phyloP scores from a whole-genome alignment of 352 stramenopile genomes.

The Phytophthora capsici region DNA sequence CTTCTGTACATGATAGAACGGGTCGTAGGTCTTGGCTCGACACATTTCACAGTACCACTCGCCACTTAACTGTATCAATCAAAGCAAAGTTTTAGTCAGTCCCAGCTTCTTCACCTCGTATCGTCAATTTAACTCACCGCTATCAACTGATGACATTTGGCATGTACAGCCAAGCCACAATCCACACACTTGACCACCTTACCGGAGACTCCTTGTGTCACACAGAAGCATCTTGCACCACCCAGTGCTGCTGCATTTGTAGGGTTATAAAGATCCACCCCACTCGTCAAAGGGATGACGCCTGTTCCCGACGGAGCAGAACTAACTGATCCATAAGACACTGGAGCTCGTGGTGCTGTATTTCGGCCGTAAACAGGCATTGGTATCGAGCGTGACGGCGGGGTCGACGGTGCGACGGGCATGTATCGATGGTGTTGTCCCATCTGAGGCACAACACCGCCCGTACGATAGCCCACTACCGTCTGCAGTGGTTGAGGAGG shows the following conservation, averaged over 20 bases:
- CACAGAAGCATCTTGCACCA: conserved; percentile 72
- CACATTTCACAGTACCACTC: conserved; percentile 84
- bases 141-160: conserved; percentile 79
- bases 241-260: conserved; percentile 38
- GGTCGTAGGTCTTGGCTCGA: conserved; percentile 71
- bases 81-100: conserved; percentile 9
- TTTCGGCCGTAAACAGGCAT: conserved; percentile 23
- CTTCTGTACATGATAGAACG: conserved; percentile 69
- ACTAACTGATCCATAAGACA: conserved; percentile 14
- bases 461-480: conserved; percentile 7
- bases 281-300: conserved; percentile 31
- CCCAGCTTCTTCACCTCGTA: neutral
- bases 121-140: conserved; percentile 35
- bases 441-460: conserved; percentile 3
- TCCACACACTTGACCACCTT: conserved; percentile 58
- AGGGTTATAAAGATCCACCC: conserved; percentile 46
- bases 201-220: conserved; percentile 32
- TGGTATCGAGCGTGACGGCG: conserved; percentile 19
- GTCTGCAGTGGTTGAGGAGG: conserved; percentile 5
- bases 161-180: conserved; percentile 70
- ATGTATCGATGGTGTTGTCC: neutral
- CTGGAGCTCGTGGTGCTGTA: neutral
- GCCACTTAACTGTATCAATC: conserved; percentile 31
- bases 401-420: conserved; percentile 12
- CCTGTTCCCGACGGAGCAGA: conserved; percentile 11